Conservation (phyloP, 148 eudicot genomes). For the Amaranthus hypochondriacus region DNA sequence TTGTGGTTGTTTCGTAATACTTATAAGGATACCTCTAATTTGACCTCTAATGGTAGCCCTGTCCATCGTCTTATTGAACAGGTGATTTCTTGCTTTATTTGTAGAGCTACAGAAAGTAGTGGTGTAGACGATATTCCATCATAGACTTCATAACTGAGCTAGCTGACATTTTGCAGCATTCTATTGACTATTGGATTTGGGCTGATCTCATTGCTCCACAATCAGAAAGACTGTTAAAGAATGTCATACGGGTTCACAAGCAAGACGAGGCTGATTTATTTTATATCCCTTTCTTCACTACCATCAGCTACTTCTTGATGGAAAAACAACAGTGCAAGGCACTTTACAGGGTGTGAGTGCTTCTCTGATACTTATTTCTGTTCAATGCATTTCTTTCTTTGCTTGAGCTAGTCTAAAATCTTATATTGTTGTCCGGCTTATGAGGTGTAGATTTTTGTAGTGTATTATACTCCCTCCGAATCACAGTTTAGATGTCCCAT, state of each 20-base stretch:
- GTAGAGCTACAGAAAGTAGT: no score
- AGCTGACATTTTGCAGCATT: slow-evolving; percentile 54
- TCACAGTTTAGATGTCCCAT: not conserved
- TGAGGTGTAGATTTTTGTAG: not conserved
- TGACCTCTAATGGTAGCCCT: slow-evolving; percentile 94
- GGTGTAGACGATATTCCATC: no score
- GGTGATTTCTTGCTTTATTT: slow-evolving; percentile 22
- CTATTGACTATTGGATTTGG: slow-evolving; percentile 97
- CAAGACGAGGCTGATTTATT: slow-evolving; percentile 91
- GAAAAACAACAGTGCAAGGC: slow-evolving; percentile 97
- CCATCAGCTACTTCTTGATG: slow-evolving; percentile 86
- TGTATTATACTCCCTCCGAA: no score
- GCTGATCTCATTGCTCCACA: slow-evolving; percentile 88
- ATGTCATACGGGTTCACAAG: slow-evolving; percentile 64
- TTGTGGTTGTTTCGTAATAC: slow-evolving; percentile 58
- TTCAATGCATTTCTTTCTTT: not conserved
- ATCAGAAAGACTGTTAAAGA: slow-evolving; percentile 64
- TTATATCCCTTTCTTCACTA: slow-evolving; percentile 89
- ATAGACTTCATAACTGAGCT: no score
- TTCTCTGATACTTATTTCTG: slow-evolving; percentile 25
- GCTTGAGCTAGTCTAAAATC: not conserved
- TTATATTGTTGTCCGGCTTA: not conserved
- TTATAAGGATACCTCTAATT: slow-evolving; percentile 59
- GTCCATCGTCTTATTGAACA: slow-evolving; percentile 83
- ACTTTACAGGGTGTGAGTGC: slow-evolving; percentile 99